Conservation (phyloP, 768 basidiomycete genomes). For the Lactarius trivialis region DNA sequence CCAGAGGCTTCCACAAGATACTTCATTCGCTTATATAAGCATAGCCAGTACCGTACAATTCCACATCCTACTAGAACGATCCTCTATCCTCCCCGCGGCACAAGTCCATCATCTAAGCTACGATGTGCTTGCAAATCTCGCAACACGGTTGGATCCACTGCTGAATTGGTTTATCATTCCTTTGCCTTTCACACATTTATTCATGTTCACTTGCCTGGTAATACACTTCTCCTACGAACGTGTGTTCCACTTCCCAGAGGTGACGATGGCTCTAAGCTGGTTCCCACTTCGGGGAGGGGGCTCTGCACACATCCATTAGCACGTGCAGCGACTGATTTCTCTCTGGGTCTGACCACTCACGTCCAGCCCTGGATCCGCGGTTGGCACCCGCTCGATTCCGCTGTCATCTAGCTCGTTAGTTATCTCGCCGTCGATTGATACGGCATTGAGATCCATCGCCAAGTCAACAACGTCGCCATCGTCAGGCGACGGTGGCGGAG, state of each 20-base stretch:
- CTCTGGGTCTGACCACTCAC: slow-evolving; percentile 44
- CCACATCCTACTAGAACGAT: not conserved
- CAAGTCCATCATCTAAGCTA: slow-evolving; percentile 50
- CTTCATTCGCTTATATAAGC: slow-evolving; percentile 18
- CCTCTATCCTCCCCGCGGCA: slow-evolving; percentile 6
- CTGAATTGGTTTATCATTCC: slow-evolving; percentile 21
- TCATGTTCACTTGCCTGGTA: slow-evolving; percentile 56
- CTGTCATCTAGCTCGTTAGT: slow-evolving; percentile 69
- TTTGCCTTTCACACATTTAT: not conserved
- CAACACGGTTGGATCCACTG: slow-evolving; percentile 84
- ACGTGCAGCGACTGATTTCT: slow-evolving; percentile 22
- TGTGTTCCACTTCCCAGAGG: slow-evolving; percentile 58
- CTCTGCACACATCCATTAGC: slow-evolving; percentile 36
- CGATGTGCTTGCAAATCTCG: slow-evolving; percentile 84
- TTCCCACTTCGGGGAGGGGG: slow-evolving; percentile 59
- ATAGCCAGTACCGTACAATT: slow-evolving; percentile 4
- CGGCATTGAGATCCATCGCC: slow-evolving; percentile 82
- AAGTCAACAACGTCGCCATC: slow-evolving; percentile 85
- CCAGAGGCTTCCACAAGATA: slow-evolving; percentile 26
- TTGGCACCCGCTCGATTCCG: slow-evolving; percentile 82
- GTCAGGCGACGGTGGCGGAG: slow-evolving; percentile 73
- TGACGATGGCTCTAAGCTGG: slow-evolving; percentile 49
- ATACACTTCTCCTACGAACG: slow-evolving; percentile 88
- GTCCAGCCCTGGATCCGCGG: slow-evolving; percentile 86
- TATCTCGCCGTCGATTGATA: slow-evolving; percentile 64